Evolutionary conservation across 202 grass and related monocot species (phyloP).

Genomic region (Saccharum hybrid): DNA sequence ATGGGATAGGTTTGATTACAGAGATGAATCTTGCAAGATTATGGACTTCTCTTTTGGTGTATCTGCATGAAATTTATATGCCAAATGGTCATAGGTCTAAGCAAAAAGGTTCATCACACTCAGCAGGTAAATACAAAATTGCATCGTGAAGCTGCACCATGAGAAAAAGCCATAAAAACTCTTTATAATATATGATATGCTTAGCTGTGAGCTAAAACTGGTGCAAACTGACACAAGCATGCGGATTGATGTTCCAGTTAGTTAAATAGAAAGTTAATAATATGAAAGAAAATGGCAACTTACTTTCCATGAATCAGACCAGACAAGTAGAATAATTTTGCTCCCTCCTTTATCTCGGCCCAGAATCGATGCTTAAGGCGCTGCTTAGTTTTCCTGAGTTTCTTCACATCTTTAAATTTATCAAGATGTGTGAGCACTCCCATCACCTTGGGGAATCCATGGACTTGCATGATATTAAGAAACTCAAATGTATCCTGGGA

Average conservation of each 20-base stretch:
- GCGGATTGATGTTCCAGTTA: conserved; percentile 20
- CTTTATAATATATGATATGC: neutral
- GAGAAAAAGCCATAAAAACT: neutral
- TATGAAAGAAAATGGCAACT: conserved; percentile 51
- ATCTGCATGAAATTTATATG: conserved; percentile 49
- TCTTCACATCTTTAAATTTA: conserved; percentile 96
- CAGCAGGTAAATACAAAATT: conserved; percentile 2
- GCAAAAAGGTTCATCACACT: neutral
- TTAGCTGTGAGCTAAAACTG: neutral
- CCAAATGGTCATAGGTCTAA: neutral
- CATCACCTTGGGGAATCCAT: conserved; percentile 98
- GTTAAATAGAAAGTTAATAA: conserved; percentile 24
- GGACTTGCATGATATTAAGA: conserved; percentile 97
- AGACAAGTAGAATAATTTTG: conserved; percentile 96
- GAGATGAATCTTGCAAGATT: conserved; percentile 99
- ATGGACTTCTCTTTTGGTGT: conserved; percentile 89
- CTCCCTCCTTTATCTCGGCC: conserved; percentile 91
- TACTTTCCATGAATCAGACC: conserved; percentile 92
- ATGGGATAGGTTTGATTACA: conserved; percentile 69
- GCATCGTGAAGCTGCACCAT: neutral
- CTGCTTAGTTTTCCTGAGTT: conserved; percentile 94
- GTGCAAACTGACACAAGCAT: conserved; percentile 17
- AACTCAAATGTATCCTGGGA: conserved; percentile 97
- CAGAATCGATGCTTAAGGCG: conserved; percentile 95
- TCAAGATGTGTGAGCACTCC: conserved; percentile 97